phyloP scores from a whole-genome alignment of 768 basidiomycete species.

The Rossbeevera mucosa region DNA sequence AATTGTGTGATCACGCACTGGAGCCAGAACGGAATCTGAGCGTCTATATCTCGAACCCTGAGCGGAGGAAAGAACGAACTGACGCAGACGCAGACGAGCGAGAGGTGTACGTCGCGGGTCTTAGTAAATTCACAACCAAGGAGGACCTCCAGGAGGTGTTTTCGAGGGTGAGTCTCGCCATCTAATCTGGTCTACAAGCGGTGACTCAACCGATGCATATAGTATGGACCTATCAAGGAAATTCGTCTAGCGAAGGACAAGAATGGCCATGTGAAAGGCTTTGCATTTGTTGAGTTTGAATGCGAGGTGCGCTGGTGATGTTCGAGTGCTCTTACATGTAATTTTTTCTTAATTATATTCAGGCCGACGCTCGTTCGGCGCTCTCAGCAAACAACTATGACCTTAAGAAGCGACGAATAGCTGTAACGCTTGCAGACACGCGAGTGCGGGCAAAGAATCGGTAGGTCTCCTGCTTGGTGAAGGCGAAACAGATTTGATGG shows the following conservation, averaged over 20 bases:
- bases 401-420: slow-evolving; percentile 84
- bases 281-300: slow-evolving; percentile 90
- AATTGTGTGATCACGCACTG: slow-evolving; percentile 72
- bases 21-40: slow-evolving; percentile 63
- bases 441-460: slow-evolving; percentile 52
- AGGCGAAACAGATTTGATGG: background rate
- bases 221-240: slow-evolving; percentile 84
- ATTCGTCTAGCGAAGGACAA: slow-evolving; percentile 75
- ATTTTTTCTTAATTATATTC: slow-evolving; percentile 2
- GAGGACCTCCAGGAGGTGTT: slow-evolving; percentile 78
- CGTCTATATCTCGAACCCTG: slow-evolving; percentile 88
- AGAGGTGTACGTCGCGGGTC: slow-evolving; percentile 84
- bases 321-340: background rate
- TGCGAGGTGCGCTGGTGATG: slow-evolving; percentile 50
- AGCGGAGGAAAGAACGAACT: slow-evolving; percentile 82
- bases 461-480: slow-evolving; percentile 34
- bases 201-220: background rate
- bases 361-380: slow-evolving; percentile 69
- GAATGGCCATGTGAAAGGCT: slow-evolving; percentile 70
- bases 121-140: slow-evolving; percentile 74
- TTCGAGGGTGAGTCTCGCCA: slow-evolving; percentile 49
- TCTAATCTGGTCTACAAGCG: background rate
- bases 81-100: slow-evolving; percentile 81
- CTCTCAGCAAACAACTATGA: slow-evolving; percentile 82
- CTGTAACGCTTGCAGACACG: slow-evolving; percentile 80